Base-by-base conservation (phyloP, 73 alveolate species). In the Diophrys appendiculata region DNA sequence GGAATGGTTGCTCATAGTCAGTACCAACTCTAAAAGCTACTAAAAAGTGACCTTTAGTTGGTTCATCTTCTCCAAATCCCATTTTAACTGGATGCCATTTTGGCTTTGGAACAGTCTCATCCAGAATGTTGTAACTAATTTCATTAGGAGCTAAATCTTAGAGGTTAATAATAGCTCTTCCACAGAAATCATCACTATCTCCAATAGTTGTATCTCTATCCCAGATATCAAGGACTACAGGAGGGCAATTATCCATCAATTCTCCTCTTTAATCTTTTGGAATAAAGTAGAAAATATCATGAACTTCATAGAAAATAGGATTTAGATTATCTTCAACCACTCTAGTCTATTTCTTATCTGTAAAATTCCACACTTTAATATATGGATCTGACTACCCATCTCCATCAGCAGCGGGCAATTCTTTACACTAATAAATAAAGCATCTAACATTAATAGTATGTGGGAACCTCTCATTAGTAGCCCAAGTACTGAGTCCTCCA, bases 81-180 rank as follows among this genome's bases (percentile, higher is more conserved):
- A 95, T 84, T 75, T 77, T 86, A 68, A 95, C 87, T 65, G 95
- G 87, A 70, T 89, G 94, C 99, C 99, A 95, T 80, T 93, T 88
- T 23, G 98, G 98, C 27, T 32, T 77, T 32, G 95, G 94, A 0
- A 18, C n/a, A 11, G 60, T 43, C 60, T 43, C 60, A 43, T 43
- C 60, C 60, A 43, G 5, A 18, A 67, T 53, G 11, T 26, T 54
- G 78, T 90, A 91, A 22, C 74, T 72, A n/a, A 82, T 32, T 22
- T 67, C 29, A 76, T 83, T 65, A 25, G 77, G 76, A 76, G 52
- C 88, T 68, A 83, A 90, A 52, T 95, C 97, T 73, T 70, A 76
- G 67, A 88, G 82, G 68, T 73, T 75, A 68, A 95, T 90, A 68
- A 85, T 94, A 80, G 89, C 87, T 76, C 88, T 85, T 0, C 96